These are phyloP conservation scores for Petunia secreta DNA, from an alignment of 257 asterid genomes.

Conservation along the genomic window DNA sequence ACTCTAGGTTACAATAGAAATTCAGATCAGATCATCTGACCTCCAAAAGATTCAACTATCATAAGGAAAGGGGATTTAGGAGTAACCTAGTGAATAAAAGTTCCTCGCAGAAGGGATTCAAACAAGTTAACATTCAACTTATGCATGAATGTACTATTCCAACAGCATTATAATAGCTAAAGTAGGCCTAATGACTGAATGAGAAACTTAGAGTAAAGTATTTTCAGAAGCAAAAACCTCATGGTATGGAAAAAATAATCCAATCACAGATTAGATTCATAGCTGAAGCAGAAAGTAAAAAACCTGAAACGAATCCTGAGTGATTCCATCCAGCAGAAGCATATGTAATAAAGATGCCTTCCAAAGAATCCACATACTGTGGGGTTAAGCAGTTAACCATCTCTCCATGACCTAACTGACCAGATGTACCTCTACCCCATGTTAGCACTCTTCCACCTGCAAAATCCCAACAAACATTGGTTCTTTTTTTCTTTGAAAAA, in stretches of 20 bases:
- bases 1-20: not conserved
- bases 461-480: constrained; percentile 9
- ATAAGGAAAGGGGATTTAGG: not conserved
- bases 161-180: not conserved
- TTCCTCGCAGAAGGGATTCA: not conserved
- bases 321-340: constrained; percentile 99
- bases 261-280: not conserved
- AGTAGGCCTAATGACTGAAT: not conserved
- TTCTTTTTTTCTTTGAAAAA: not conserved
- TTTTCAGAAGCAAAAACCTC: not conserved
- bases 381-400: constrained; percentile 54
- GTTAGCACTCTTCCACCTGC: constrained; percentile 81
- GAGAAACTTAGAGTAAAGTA: not conserved
- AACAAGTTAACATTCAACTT: not conserved
- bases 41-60: not conserved
- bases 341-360: constrained; percentile 46
- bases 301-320: constrained; percentile 92
- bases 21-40: not conserved
- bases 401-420: constrained; percentile 91
- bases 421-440: constrained; percentile 95
- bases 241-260: not conserved
- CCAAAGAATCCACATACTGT: constrained; percentile 49
- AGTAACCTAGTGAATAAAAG: not conserved
- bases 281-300: not conserved
- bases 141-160: not conserved